Conservation (phyloP, 2,329 filamentous ascomycete genomes). For the Penicillium brasilianum region DNA sequence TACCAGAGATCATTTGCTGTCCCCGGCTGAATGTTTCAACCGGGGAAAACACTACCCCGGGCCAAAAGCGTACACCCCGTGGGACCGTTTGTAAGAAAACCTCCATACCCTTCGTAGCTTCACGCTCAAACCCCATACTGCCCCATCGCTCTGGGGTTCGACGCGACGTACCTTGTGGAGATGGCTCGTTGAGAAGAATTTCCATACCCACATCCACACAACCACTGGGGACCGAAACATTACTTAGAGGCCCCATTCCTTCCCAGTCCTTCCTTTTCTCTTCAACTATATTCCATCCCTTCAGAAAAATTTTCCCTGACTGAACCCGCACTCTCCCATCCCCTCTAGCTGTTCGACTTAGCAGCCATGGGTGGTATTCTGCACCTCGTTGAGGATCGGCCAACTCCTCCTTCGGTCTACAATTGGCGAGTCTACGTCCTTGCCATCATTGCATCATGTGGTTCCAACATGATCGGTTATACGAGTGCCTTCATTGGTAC, state of each 20-base stretch:
- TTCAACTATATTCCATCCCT: constrained; percentile 9
- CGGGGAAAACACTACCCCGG: constrained; percentile 43
- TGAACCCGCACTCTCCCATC: not conserved
- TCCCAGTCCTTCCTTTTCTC: constrained; percentile 16
- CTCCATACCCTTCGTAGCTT: constrained; percentile 26
- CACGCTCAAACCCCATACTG: constrained; percentile 34
- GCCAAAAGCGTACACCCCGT: constrained; percentile 22
- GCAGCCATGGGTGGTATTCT: constrained; percentile 42
- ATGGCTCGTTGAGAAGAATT: constrained; percentile 29
- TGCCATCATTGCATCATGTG: constrained; percentile 60
- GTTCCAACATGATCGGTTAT: constrained; percentile 64
- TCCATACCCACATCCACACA: constrained; percentile 22
- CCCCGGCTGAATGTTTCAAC: constrained; percentile 36
- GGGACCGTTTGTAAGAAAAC: constrained; percentile 19
- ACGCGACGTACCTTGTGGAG: constrained; percentile 35
- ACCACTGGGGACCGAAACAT: constrained; percentile 19
- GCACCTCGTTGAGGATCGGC: constrained; percentile 50
- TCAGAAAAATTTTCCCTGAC: constrained; percentile 8
- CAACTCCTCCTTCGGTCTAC: constrained; percentile 62
- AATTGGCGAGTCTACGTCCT: constrained; percentile 64
- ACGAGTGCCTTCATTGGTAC: constrained; percentile 80
- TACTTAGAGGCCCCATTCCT: constrained; percentile 29
- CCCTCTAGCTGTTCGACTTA: constrained; percentile 16
- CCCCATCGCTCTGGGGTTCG: constrained; percentile 34
- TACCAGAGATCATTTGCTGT: constrained; percentile 23